Conservation (phyloP, 768 basidiomycete genomes). For the Tricholoma sp. region DNA sequence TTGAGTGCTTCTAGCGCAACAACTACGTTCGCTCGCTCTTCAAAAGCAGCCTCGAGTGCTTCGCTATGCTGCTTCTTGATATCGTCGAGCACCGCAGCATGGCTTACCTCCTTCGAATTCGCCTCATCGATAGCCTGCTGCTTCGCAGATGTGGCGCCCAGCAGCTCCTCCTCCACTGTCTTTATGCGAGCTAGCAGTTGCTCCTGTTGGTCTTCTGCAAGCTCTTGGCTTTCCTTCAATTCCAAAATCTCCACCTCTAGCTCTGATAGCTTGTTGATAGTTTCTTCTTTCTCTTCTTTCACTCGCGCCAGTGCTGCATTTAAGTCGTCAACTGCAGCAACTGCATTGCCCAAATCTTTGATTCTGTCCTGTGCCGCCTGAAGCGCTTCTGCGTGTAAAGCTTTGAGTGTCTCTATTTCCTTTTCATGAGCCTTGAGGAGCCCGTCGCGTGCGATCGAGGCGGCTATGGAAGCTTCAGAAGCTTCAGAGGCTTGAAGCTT, state of each 20-base stretch:
- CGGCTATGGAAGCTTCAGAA: conserved; percentile 41
- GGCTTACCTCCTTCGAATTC: conserved; percentile 42
- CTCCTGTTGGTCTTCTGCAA: conserved; percentile 53
- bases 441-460: conserved; percentile 59
- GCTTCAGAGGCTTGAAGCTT: conserved; percentile 38
- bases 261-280: conserved; percentile 66
- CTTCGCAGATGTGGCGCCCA: conserved; percentile 40
- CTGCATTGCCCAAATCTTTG: conserved; percentile 41
- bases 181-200: conserved; percentile 41
- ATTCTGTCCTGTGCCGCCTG: conserved; percentile 43
- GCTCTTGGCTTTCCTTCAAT: conserved; percentile 65
- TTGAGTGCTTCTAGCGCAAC: conserved; percentile 42
- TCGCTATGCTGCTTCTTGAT: conserved; percentile 38
- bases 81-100: conserved; percentile 33
- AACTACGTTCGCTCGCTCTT: conserved; percentile 39
- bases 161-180: conserved; percentile 49
- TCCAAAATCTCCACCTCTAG: conserved; percentile 80
- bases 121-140: conserved; percentile 44
- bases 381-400: conserved; percentile 43
- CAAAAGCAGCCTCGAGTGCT: conserved; percentile 38
- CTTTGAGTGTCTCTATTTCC: conserved; percentile 48
- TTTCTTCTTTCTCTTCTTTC: conserved; percentile 66
- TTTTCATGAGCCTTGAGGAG: conserved; percentile 47
- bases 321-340: conserved; percentile 37
- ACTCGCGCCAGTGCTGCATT: conserved; percentile 46